Conservation (phyloP, 1,139 yeast species). For the Candida freyschussii region DNA sequence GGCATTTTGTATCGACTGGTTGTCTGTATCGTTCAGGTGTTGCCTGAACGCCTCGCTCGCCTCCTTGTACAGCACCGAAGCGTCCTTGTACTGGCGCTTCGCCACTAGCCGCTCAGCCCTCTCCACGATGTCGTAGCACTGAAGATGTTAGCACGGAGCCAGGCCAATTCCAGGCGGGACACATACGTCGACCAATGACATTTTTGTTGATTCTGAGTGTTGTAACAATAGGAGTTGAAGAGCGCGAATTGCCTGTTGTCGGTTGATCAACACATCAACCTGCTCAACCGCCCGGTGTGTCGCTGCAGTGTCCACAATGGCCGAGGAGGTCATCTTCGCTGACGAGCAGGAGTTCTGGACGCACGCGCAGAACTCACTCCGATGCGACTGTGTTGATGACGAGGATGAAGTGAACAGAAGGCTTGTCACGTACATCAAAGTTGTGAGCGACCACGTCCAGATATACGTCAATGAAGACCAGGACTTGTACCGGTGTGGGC, state of each 20-base stretch:
- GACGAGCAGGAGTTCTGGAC: conserved; percentile 29
- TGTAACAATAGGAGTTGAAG: no score
- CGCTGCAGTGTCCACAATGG: conserved; percentile 7
- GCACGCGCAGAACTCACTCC: conserved; percentile 25
- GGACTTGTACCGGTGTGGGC: conserved; percentile 32
- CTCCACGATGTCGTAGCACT: conserved; percentile 23
- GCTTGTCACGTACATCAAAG: conserved; percentile 31
- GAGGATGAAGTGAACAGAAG: conserved; percentile 25
- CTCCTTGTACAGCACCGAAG: conserved; percentile 15
- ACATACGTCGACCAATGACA: no score
- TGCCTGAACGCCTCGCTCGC: conserved; percentile 17
- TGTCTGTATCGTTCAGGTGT: conserved; percentile 8
- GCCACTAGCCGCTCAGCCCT: conserved; percentile 18
- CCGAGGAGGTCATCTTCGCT: conserved; percentile 19
- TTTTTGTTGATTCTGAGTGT: no score
- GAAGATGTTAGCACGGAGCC: not conserved
- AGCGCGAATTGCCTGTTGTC: no score
- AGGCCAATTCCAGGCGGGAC: not conserved
- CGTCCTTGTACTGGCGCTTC: conserved; percentile 19
- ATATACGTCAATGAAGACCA: conserved; percentile 30
- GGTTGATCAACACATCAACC: no score
- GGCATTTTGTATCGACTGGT: conserved; percentile 21
- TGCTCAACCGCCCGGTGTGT: no score
- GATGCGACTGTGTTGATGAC: conserved; percentile 17
- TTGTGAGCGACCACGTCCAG: conserved; percentile 30